These are phyloP conservation scores for Pythium scleroteichum DNA, from an alignment of 352 stramenopile genomes.

Conservation along the genomic window DNA sequence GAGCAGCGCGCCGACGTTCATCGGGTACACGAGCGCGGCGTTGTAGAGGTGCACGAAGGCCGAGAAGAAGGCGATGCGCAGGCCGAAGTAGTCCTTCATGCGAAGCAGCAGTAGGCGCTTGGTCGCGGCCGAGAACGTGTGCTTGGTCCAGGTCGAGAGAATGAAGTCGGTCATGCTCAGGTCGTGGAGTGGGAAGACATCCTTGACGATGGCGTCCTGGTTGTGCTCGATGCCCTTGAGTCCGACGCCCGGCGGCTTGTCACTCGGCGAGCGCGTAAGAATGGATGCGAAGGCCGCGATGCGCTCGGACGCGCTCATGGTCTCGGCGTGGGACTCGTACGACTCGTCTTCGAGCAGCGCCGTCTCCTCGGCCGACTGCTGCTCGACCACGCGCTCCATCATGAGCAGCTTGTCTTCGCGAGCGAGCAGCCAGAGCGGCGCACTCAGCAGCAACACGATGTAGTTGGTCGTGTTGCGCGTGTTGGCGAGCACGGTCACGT, in stretches of 20 bases:
- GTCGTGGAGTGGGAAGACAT: constrained; percentile 65
- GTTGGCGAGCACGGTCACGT: constrained; percentile 59
- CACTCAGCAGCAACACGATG: constrained; percentile 56
- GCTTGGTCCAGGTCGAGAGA: constrained; percentile 54
- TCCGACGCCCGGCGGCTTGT: constrained; percentile 52
- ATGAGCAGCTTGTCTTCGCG: constrained; percentile 64
- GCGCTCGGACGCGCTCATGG: constrained; percentile 49
- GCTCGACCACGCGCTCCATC: constrained; percentile 62
- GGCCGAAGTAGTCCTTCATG: constrained; percentile 65
- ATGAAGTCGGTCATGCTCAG: constrained; percentile 65
- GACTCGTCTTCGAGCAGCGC: constrained; percentile 46
- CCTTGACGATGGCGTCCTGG: constrained; percentile 46
- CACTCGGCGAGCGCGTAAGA: constrained; percentile 40
- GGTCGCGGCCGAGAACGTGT: constrained; percentile 40
- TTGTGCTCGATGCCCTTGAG: constrained; percentile 54
- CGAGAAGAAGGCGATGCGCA: constrained; percentile 61
- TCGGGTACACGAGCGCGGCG: constrained; percentile 46
- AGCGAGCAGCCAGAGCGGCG: constrained; percentile 54
- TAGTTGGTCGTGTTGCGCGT: constrained; percentile 44
- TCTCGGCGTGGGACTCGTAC: constrained; percentile 57
- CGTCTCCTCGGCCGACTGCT: constrained; percentile 57
- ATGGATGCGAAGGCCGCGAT: constrained; percentile 58
- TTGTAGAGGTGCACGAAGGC: constrained; percentile 67
- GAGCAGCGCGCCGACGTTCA: constrained; percentile 42
- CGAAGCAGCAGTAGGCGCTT: constrained; percentile 54